Evolutionary conservation across 306 rosid genomes (phyloP), one percentile per base, ranked within the genome.

Genomic region (Spatholobus suberectus): DNA sequence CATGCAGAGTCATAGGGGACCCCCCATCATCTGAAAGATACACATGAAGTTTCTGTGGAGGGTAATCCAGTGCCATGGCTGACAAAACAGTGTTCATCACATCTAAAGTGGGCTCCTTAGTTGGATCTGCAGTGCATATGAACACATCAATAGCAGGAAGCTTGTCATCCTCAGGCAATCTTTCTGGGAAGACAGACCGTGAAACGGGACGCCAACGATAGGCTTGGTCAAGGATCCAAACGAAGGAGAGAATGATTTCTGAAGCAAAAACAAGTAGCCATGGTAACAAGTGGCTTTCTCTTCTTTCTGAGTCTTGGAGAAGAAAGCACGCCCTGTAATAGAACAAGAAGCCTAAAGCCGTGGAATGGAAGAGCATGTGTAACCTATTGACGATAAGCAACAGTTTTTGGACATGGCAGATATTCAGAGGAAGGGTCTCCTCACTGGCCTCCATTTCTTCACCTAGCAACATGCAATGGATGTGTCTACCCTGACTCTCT

Each of bases 31-130:
- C 96, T 0, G 97, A 94, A 5, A 94, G 81, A 80, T 92, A 92
- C 70, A 92, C 90, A 12, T 88, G 85, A 27, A 94, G 90, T 83
- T 89, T 94, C 75, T 92, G 80, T 6, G 81, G 78, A 2, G 96
- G 97, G 75, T 92, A 94, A 70, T 91, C 94, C 35, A 94, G 78
- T 17, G 93, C 87, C 90, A 94, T 85, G 77, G 89, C 89, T 1
- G 98, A 92, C 34, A 94, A 12, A 8, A 92, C 91, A 13, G 90
- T 91, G 77, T 92, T 92, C 96, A 92, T 90, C 61, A 92, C 97
- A 15, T 74, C 86, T 69, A 79, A 72, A 51, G 94, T 80, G 0
- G 98, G 98, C 75, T 94, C 97, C 81, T 90, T 91, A 2, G 24
- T 75, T 8, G 90, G 89, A 79, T 94, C 97, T 3, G 88, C 83